A percentile compares a stretch with the other conserved stretches of the same genome.
Evolutionary conservation across 139 green algal genomes (phyloP).

Genomic region (Chlorella sp.): DNA sequence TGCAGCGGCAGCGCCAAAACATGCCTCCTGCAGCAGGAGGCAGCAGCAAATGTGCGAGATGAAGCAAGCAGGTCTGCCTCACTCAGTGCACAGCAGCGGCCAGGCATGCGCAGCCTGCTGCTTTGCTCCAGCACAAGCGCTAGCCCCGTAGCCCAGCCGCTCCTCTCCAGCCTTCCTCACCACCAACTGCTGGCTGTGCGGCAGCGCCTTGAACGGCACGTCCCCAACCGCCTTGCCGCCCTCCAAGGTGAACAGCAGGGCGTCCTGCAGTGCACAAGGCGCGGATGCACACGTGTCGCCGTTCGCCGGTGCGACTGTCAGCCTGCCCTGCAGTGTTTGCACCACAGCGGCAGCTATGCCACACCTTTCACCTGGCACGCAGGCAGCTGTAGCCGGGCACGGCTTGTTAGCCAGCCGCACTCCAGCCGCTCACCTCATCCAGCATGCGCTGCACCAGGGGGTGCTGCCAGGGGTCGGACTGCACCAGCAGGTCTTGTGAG

Average conservation of each 20-base stretch:
- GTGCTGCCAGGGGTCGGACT: conserved; percentile 24
- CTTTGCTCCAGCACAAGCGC: not conserved
- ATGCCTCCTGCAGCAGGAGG: too few relatives aligned
- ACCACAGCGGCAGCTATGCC: not conserved
- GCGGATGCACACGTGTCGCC: too few relatives aligned
- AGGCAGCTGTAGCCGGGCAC: not conserved
- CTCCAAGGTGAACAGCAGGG: conserved; percentile 35
- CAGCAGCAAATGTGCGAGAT: too few relatives aligned
- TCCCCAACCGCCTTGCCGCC: conserved; percentile 22
- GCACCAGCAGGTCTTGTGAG: conserved; percentile 19
- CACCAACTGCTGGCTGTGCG: conserved; percentile 20
- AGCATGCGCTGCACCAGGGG: conserved; percentile 22
- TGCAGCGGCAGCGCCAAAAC: too few relatives aligned
- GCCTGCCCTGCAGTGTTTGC: too few relatives aligned
- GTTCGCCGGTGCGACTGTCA: too few relatives aligned
- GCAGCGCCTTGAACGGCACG: conserved; percentile 11
- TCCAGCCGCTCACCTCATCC: not conserved
- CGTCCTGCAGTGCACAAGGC: not conserved
- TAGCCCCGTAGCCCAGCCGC: too few relatives aligned
- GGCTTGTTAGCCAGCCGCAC: too few relatives aligned
- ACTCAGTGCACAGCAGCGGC: too few relatives aligned
- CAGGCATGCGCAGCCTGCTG: not conserved
- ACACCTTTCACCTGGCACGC: not conserved
- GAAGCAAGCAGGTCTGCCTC: too few relatives aligned
- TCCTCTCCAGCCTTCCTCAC: conserved; percentile 2